Evolutionary conservation across 805 yeast genomes (phyloP), one percentile per base, ranked within the genome.

Genomic region (Kluyveromyces wickerhamii): DNA sequence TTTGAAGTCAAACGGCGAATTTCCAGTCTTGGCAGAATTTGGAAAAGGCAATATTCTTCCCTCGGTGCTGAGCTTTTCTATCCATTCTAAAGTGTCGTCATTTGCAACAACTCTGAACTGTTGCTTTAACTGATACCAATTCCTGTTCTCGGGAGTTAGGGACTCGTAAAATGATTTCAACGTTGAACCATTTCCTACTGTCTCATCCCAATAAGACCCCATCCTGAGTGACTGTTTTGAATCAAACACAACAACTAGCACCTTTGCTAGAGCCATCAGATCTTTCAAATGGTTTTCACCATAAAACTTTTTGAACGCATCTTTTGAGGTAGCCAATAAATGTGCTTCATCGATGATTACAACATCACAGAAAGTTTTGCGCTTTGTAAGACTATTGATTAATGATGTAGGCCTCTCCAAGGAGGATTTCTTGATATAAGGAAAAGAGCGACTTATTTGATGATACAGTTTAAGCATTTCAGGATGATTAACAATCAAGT

Each of bases 301-400:
- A 32, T 58, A 56, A 37, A 67, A 67, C 41, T 62, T 54, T 37
- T 67, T 67, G 45, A 57, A 67, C 0, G 69, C 66, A 42, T 66
- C 69, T 39, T 65, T 66, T 0, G 65, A 48, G 5, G 69, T 63
- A 1, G 70, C 59, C 23, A 67, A 41, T 12, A 67, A 40, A 44
- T 67, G 72, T 2, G 71, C 72, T 44, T 67, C 72, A 49, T 67
- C 72, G 13, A 67, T 56, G 28, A 67, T 57, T 4, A 67, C 48
- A 4, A 65, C 54, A 43, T 67, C 71, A 19, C 62, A 57, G 7
- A 43, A 43, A 7, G 44, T 34, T 2, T 49, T 44, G n/a, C 45
- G 45, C 37, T 60, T 60, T 3, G 38, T 42, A 16, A 56, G 44
- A 21, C 44, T 53, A 40, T 67, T 67, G 29, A 67, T 61, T 32